Conservation (phyloP, 148 eudicot species). For the Fallopia convolvulus region DNA sequence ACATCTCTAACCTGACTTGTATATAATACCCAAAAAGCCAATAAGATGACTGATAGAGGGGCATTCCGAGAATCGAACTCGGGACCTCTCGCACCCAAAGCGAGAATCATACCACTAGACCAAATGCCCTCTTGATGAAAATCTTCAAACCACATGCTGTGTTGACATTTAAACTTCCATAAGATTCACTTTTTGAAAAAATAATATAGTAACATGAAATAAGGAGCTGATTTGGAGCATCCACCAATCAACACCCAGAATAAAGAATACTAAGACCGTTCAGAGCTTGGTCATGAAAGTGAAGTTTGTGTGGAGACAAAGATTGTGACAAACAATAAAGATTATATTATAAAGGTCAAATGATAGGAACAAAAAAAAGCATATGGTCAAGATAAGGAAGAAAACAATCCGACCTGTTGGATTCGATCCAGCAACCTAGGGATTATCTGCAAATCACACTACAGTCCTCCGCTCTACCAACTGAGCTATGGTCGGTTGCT, state of each 20-base stretch:
- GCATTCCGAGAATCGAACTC: constrained; percentile 68
- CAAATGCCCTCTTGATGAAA: too few relatives aligned
- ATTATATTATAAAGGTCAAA: too few relatives aligned
- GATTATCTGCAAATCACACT: neutral
- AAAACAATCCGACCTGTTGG: neutral
- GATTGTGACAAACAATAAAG: too few relatives aligned
- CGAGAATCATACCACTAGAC: constrained; percentile 88
- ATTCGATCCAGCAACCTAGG: constrained; percentile 1
- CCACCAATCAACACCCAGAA: neutral
- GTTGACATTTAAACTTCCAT: too few relatives aligned
- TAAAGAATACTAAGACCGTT: neutral
- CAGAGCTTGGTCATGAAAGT: neutral
- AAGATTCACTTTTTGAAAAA: too few relatives aligned
- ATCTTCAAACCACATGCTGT: too few relatives aligned
- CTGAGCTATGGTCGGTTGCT: neutral
- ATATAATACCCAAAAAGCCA: too few relatives aligned
- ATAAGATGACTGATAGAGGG: constrained; percentile 16
- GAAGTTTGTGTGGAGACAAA: neutral
- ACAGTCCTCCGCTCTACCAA: neutral
- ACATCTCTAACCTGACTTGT: too few relatives aligned
- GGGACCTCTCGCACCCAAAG: constrained; percentile 88
- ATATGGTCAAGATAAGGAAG: too few relatives aligned
- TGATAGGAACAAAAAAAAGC: too few relatives aligned
- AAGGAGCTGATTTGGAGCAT: too few relatives aligned
- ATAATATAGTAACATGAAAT: too few relatives aligned